A percentile compares a stretch with the other conserved stretches of the same genome.
Evolutionary conservation across 2,329 filamentous ascomycete genomes (phyloP).

Genomic region (Camillea tinctor): DNA sequence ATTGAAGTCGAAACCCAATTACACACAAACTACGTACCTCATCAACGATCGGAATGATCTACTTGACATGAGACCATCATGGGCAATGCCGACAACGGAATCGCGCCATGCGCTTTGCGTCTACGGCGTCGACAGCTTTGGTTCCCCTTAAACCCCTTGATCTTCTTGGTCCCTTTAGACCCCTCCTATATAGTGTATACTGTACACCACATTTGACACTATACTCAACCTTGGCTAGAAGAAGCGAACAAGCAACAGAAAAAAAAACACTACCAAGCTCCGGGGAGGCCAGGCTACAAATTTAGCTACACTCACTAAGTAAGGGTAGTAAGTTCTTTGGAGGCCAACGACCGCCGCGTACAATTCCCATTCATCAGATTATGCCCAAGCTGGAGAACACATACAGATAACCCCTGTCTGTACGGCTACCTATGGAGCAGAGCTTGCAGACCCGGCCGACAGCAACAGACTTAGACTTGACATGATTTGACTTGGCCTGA

Average conservation of each 20-base stretch:
- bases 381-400: not conserved
- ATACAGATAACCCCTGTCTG: not conserved
- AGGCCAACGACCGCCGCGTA: not conserved
- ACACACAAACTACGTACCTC: not conserved
- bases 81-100: not conserved
- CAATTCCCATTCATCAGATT: not conserved
- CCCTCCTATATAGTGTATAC: no score
- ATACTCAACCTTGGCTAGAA: not conserved
- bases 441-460: not conserved
- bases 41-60: not conserved
- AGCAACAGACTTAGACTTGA: not conserved
- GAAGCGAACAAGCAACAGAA: not conserved
- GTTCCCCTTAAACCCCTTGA: no score
- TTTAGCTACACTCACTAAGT: no score
- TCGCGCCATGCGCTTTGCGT: conserved; percentile 2
- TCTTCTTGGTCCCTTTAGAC: no score
- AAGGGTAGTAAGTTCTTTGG: not conserved
- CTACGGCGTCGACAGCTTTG: not conserved
- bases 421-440: not conserved
- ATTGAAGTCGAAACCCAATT: not conserved
- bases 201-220: not conserved
- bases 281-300: no score
- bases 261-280: no score
- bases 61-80: not conserved
- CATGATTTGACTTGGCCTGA: no score